phyloP scores from a whole-genome alignment of 2,329 filamentous ascomycete genomes.

The Epichloe gansuensis region DNA sequence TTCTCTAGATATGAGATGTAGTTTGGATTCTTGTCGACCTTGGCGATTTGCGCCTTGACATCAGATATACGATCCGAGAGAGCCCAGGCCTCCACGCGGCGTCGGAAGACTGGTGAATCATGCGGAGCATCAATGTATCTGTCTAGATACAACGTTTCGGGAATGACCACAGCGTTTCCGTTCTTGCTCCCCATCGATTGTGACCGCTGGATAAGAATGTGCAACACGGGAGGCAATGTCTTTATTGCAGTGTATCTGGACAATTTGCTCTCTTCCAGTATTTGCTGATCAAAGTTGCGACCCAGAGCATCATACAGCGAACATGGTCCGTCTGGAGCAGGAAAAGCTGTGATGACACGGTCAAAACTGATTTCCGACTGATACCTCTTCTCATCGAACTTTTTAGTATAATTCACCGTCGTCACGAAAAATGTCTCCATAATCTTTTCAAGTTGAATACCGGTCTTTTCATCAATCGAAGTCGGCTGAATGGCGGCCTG shows the following conservation, averaged over 20 bases:
- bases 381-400: conserved; percentile 30
- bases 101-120: conserved; percentile 46
- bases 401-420: conserved; percentile 46
- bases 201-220: conserved; percentile 78
- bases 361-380: conserved; percentile 42
- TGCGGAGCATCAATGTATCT: conserved; percentile 64
- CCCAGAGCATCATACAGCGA: conserved; percentile 78
- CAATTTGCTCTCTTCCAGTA: conserved; percentile 51
- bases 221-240: conserved; percentile 69
- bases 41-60: conserved; percentile 30
- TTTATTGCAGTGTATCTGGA: conserved; percentile 59
- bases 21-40: conserved; percentile 14
- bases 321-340: conserved; percentile 33
- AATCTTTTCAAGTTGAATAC: conserved; percentile 70
- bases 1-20: conserved; percentile 18
- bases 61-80: conserved; percentile 51
- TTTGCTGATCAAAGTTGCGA: conserved; percentile 69
- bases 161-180: conserved; percentile 63
- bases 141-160: conserved; percentile 73
- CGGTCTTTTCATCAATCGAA: conserved; percentile 45
- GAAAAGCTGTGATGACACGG: conserved; percentile 47
- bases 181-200: conserved; percentile 65
- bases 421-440: conserved; percentile 57
- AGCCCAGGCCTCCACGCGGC: conserved; percentile 60
- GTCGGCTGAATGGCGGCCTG: conserved; percentile 71